Percentiles rank a stretch among this genome's conserved stretches.
Evolutionary conservation across 345 rosid genomes (phyloP).

Genomic region (Gossypium thurberi): DNA sequence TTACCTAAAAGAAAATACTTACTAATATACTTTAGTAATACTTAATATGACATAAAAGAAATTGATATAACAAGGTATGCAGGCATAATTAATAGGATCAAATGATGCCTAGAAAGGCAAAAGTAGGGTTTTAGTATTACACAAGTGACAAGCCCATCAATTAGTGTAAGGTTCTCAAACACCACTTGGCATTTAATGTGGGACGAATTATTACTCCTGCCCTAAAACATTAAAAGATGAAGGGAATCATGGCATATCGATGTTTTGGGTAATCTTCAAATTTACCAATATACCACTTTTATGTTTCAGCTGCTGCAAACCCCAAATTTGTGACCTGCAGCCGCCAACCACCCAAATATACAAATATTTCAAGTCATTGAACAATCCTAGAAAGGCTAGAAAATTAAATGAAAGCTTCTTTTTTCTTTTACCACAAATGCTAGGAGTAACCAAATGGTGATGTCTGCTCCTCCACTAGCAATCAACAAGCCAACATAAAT

Average conservation of each 20-base stretch:
- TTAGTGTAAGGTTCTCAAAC: no score
- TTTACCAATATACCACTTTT: conserved; percentile 55
- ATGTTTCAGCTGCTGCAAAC: conserved; percentile 67
- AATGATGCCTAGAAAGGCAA: no score
- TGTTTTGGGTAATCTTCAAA: conserved; percentile 58
- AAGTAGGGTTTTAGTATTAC: no score
- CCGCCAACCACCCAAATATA: not conserved
- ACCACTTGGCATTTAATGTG: no score
- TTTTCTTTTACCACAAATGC: conserved; percentile 50
- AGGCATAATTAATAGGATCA: no score
- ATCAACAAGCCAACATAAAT: not conserved
- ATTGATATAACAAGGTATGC: no score
- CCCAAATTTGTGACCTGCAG: conserved; percentile 60
- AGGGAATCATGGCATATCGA: conserved; percentile 47
- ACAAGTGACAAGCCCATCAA: no score
- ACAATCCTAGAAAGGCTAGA: not conserved
- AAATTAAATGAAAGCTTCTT: not conserved
- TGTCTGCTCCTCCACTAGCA: conserved; percentile 19
- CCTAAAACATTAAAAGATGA: conserved; percentile 23
- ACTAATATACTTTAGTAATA: no score
- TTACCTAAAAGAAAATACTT: no score
- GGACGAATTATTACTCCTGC: no score
- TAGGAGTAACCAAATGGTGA: conserved; percentile 57
- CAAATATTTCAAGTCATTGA: not conserved
- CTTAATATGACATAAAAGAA: no score